Evolutionary conservation across 192 early-diverging fungal species (phyloP).

Genomic region (Endogone sp.): DNA sequence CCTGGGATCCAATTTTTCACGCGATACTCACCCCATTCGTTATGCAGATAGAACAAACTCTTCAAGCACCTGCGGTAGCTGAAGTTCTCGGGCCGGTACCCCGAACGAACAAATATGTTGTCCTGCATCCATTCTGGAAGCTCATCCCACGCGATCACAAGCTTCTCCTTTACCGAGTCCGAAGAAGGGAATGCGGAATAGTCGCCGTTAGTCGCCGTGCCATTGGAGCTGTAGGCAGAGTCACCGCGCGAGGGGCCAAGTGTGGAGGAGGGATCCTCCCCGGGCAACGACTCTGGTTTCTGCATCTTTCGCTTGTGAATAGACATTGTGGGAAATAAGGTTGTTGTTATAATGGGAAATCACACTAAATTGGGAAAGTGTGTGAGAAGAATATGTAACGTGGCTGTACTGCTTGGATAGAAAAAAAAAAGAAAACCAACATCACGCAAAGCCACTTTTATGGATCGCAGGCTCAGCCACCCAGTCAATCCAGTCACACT

Average conservation of each 20-base stretch:
- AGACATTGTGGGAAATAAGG: background rate
- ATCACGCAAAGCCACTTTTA: too few relatives aligned
- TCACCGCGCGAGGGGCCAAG: background rate
- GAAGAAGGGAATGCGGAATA: too few relatives aligned
- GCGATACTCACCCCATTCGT: slow-evolving; percentile 72
- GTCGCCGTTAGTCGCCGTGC: too few relatives aligned
- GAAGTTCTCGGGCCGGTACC: slow-evolving; percentile 75
- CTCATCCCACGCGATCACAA: slow-evolving; percentile 19
- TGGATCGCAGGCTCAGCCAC: too few relatives aligned
- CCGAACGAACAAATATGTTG: slow-evolving; percentile 72
- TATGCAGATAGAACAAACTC: slow-evolving; percentile 81
- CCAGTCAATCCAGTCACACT: too few relatives aligned
- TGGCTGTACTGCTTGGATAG: too few relatives aligned
- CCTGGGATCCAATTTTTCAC: background rate
- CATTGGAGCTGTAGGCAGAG: background rate
- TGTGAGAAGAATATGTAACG: background rate
- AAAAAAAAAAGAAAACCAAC: too few relatives aligned
- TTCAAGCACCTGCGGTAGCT: slow-evolving; percentile 73
- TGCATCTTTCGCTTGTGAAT: background rate
- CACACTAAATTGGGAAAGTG: background rate
- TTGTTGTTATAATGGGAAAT: background rate
- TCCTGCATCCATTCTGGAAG: slow-evolving; percentile 80
- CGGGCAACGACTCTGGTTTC: background rate
- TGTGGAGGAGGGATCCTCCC: background rate
- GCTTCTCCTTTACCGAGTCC: background rate